Percentiles rank a stretch among this genome's conserved stretches.
Conservation (phyloP, 2,329 filamentous ascomycete genomes). For the Fusarium domesticum region DNA sequence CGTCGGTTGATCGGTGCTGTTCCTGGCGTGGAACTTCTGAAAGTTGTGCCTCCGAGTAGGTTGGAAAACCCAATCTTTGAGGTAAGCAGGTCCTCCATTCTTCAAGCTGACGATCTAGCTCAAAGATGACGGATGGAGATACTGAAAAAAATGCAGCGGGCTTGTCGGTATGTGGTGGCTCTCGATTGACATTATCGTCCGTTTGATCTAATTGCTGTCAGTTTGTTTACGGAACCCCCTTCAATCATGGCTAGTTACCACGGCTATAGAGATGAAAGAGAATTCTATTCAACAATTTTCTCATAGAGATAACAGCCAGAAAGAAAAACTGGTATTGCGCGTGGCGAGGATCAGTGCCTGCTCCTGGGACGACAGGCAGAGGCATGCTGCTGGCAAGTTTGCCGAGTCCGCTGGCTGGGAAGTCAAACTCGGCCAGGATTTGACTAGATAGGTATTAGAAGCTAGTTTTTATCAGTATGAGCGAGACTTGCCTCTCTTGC, state of each 20-base stretch:
- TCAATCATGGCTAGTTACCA: not conserved
- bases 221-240: too few relatives aligned
- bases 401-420: conserved; percentile 15
- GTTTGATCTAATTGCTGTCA: too few relatives aligned
- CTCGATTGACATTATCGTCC: not conserved
- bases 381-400: conserved; percentile 12
- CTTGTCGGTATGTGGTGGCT: not conserved
- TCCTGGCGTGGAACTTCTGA: not conserved
- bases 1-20: not conserved
- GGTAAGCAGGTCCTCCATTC: conserved; percentile 16
- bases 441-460: conserved; percentile 1
- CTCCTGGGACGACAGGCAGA: conserved; percentile 9
- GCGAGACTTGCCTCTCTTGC: conserved; percentile 9
- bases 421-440: conserved; percentile 17
- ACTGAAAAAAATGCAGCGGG: not conserved
- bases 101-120: conserved; percentile 17
- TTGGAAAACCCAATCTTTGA: conserved; percentile 2
- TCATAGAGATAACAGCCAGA: conserved; percentile 14
- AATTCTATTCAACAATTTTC: conserved; percentile 15
- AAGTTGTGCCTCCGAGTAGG: conserved; percentile 1
- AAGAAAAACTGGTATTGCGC: conserved; percentile 18
- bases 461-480: not conserved
- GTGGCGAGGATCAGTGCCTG: conserved; percentile 4
- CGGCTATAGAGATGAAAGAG: conserved; percentile 14
- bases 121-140: conserved; percentile 7